Evolutionary conservation across 768 basidiomycete species (phyloP).

Genomic region (Trametes gibbosa): DNA sequence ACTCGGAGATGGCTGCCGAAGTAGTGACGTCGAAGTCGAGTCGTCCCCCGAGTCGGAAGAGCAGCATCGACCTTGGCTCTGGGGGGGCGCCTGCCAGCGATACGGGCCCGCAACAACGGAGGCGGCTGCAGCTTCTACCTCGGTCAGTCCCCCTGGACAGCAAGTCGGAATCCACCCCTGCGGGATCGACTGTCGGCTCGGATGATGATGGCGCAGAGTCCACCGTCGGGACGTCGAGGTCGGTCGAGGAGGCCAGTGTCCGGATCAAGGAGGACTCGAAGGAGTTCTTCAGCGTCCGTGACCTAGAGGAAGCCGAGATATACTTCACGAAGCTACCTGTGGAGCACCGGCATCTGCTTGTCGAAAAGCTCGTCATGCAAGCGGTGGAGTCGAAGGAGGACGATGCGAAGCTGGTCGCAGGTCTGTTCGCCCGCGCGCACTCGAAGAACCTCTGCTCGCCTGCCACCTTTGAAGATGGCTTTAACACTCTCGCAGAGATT

Average conservation of each 20-base stretch:
- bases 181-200: constrained; percentile 45
- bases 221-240: constrained; percentile 44
- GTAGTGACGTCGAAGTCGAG: constrained; percentile 47
- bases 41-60: constrained; percentile 47
- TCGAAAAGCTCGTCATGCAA: constrained; percentile 66
- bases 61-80: constrained; percentile 49
- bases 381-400: constrained; percentile 77
- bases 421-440: constrained; percentile 64
- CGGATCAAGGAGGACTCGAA: constrained; percentile 81
- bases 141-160: constrained; percentile 63
- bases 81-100: constrained; percentile 48
- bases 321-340: constrained; percentile 78
- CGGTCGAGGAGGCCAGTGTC: constrained; percentile 65
- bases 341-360: constrained; percentile 59
- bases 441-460: constrained; percentile 58
- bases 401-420: constrained; percentile 74
- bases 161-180: constrained; percentile 36
- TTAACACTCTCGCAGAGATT: constrained; percentile 64
- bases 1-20: constrained; percentile 54
- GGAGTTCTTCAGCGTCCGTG: constrained; percentile 85
- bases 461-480: constrained; percentile 71
- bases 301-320: constrained; percentile 81
- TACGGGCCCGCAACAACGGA: constrained; percentile 57
- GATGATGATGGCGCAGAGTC: constrained; percentile 46
- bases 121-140: constrained; percentile 71